Base-by-base conservation (phyloP, 805 yeast species). In the Wickerhamiella brachini region DNA sequence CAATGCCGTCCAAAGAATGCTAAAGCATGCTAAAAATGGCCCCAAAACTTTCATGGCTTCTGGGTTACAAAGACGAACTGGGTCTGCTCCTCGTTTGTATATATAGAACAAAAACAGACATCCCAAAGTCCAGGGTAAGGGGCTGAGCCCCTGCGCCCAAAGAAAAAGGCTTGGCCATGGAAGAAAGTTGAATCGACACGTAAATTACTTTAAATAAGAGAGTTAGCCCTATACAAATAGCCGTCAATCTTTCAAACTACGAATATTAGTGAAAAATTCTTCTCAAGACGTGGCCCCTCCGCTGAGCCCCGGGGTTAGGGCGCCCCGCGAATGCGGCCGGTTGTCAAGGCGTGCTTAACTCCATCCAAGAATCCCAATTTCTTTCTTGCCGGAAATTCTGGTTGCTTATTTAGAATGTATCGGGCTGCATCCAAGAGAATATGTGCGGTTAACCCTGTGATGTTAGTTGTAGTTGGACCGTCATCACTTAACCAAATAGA, bases 361-460 rank as follows among this genome's bases (percentile, higher is more conserved):
- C 52, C 53, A 5, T 13, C 31, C 17, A 23, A n/a, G 37, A 41
- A 47, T 4, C 55, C 55, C 20, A 50, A 38, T 17, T 22, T 9
- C 1, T n/a, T 48, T 13, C 47, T 10, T n/a, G 43, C 37, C 24
- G 37, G 41, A 34, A 53, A 53, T 7, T 48, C 45, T 10, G 55
- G 53, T 1, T 10, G 24, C 1, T 26, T 24, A 9, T 39, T 43
- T 20, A 24, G 20, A 10, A 21, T 9, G 18, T 23, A 50, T 5
- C 52, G 48, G n/a, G 55, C 55, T 8, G 39, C 46, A 39, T 53
- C 55, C n/a, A 53, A 51, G 22, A 53, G 9, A 21, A 53, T 50
- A 31, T 53, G 55, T 5, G 55, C 55, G 2, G 55, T 53, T n/a
- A 53, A 43, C 10, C 55, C 55, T 9, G 47, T 46, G 13, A 53